These are phyloP conservation scores for Backusella circina DNA, from an alignment of 192 early-diverging fungal species.

Conservation along the genomic window DNA sequence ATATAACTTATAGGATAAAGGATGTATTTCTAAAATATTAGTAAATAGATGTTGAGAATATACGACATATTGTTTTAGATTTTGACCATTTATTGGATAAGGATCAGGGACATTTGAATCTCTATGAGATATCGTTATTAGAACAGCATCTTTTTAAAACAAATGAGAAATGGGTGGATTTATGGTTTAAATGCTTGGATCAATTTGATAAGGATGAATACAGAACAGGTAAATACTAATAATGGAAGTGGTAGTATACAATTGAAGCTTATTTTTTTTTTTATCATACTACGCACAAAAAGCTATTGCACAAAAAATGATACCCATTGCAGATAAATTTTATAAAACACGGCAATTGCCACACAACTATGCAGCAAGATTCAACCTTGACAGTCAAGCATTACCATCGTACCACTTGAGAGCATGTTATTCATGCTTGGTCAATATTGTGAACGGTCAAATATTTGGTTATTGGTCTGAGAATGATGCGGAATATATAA, in stretches of 20 bases:
- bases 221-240: background rate
- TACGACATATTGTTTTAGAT: background rate
- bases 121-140: background rate
- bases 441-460: conserved; percentile 5
- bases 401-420: background rate
- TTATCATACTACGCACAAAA: background rate
- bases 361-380: background rate
- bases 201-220: background rate
- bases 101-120: background rate
- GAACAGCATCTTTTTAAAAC: background rate
- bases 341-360: background rate
- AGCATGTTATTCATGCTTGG: conserved; percentile 4
- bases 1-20: background rate
- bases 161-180: background rate
- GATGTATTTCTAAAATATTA: too few species aligned
- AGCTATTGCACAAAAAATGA: background rate
- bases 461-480: conserved; percentile 14
- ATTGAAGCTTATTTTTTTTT: background rate
- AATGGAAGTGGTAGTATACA: background rate
- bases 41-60: background rate
- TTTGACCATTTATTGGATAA: background rate
- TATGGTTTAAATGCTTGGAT: background rate
- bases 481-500: background rate
- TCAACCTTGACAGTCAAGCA: background rate
- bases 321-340: background rate